Percentiles rank a stretch among this genome's conserved stretches.
Evolutionary conservation across 192 early-diverging fungal species (phyloP).

Genomic region (Kickxella alabastrina): DNA sequence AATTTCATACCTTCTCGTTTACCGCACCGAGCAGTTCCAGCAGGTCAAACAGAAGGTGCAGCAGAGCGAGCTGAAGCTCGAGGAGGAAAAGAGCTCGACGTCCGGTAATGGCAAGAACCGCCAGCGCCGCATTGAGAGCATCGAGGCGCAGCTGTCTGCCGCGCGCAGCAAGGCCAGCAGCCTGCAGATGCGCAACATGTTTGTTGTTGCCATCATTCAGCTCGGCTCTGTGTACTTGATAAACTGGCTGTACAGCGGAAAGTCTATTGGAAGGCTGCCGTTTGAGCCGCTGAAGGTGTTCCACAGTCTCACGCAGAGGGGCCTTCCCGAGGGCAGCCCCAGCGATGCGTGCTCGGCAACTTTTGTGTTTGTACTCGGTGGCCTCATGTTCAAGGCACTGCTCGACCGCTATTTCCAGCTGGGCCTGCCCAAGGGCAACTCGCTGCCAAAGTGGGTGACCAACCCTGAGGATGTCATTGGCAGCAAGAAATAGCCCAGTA

Average conservation of each 20-base stretch:
- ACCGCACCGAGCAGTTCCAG: slow-evolving; percentile 41
- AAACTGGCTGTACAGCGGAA: slow-evolving; percentile 22
- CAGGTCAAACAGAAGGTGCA: slow-evolving; percentile 40
- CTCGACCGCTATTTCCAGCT: slow-evolving; percentile 46
- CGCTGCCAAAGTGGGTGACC: slow-evolving; percentile 47
- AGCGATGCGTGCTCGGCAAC: slow-evolving; percentile 47
- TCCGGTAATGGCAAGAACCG: slow-evolving; percentile 28
- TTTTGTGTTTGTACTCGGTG: slow-evolving; percentile 50
- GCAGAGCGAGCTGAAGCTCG: slow-evolving; percentile 35
- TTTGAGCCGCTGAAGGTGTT: slow-evolving; percentile 43
- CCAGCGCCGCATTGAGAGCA: slow-evolving; percentile 44
- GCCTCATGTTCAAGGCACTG: slow-evolving; percentile 34
- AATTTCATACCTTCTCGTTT: slow-evolving; percentile 42
- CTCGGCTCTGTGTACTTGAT: slow-evolving; percentile 33
- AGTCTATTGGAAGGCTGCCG: slow-evolving; percentile 30
- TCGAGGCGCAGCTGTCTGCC: slow-evolving; percentile 38
- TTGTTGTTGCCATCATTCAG: slow-evolving; percentile 43
- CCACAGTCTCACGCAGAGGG: slow-evolving; percentile 41
- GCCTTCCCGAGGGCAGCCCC: slow-evolving; percentile 35
- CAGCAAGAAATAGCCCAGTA: slow-evolving; percentile 14
- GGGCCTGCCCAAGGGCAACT: slow-evolving; percentile 43
- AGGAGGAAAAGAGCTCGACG: slow-evolving; percentile 22
- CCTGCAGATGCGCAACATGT: slow-evolving; percentile 41
- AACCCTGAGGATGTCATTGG: slow-evolving; percentile 36
- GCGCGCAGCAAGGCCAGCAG: slow-evolving; percentile 41